Conservation (phyloP, 2,329 filamentous ascomycete genomes). For the Cylindrodendrum hubeiense region DNA sequence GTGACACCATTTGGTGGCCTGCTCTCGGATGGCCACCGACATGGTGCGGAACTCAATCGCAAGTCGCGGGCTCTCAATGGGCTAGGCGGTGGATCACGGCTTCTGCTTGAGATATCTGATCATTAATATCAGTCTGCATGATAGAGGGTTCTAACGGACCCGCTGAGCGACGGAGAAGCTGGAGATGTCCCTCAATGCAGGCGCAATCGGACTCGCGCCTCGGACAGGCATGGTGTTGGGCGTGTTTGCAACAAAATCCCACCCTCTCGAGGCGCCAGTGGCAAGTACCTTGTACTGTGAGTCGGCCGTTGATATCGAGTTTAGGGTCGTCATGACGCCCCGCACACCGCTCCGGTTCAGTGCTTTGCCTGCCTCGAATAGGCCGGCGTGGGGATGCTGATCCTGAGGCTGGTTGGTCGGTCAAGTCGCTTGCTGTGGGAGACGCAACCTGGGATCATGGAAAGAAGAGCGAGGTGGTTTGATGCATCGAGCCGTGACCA, state of each 20-base stretch:
- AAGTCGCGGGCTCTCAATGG: background rate
- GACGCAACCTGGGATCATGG: background rate
- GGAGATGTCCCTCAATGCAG: background rate
- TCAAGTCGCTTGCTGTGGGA: background rate
- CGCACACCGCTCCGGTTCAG: conserved; percentile 21
- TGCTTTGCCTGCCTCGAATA: background rate
- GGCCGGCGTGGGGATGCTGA: background rate
- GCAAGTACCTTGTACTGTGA: background rate
- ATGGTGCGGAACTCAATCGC: background rate
- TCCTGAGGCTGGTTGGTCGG: conserved; percentile 11
- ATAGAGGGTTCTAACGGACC: conserved; percentile 3
- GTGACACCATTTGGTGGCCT: background rate
- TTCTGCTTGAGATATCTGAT: background rate
- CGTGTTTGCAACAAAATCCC: conserved; percentile 18
- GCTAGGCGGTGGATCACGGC: background rate
- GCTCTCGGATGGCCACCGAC: background rate
- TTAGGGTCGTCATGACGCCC: conserved; percentile 4
- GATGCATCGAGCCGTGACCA: background rate
- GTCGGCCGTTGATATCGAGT: conserved; percentile 9
- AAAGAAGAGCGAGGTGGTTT: background rate
- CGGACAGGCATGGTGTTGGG: conserved; percentile 12
- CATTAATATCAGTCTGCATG: background rate
- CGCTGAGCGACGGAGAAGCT: background rate
- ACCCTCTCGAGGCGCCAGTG: conserved; percentile 21
- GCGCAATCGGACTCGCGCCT: conserved; percentile 1